Conservation (phyloP, 2,329 filamentous ascomycete genomes). For the Tolypocladium inflatum region DNA sequence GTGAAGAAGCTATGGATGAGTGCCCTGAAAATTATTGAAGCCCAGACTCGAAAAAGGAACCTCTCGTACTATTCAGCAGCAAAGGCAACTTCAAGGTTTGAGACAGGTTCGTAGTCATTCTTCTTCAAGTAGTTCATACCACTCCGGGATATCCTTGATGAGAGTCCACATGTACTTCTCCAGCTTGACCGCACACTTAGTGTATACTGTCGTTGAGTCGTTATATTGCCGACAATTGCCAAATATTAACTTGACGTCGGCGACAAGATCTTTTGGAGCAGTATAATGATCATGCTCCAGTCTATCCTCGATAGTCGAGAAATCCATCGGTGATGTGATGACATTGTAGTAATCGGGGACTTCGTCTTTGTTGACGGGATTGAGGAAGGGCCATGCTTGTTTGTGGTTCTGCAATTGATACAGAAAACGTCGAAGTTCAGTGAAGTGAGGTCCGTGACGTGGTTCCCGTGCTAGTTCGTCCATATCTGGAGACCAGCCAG, state of each 20-base stretch:
- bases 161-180: slow-evolving; percentile 94
- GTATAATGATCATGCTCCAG: slow-evolving; percentile 88
- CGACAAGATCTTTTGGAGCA: slow-evolving; percentile 84
- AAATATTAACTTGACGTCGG: slow-evolving; percentile 81
- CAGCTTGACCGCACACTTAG: slow-evolving; percentile 87
- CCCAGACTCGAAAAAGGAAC: no score
- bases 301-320: slow-evolving; percentile 90
- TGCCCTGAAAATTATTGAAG: no score
- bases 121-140: slow-evolving; percentile 37
- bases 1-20: no score
- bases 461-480: slow-evolving; percentile 92
- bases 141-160: slow-evolving; percentile 86
- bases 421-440: slow-evolving; percentile 82
- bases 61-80: neutral
- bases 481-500: slow-evolving; percentile 96
- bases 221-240: slow-evolving; percentile 96
- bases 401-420: slow-evolving; percentile 93
- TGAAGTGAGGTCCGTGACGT: slow-evolving; percentile 92
- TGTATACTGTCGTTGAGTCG: slow-evolving; percentile 87
- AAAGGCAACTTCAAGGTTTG: neutral
- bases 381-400: slow-evolving; percentile 87
- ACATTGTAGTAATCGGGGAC: slow-evolving; percentile 99
- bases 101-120: neutral
- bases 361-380: slow-evolving; percentile 89
- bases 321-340: slow-evolving; percentile 95